Percentiles rank a stretch among this genome's conserved stretches.
These are phyloP conservation scores for Ophiostoma montium DNA, from an alignment of 2,329 filamentous ascomycete genomes.

Conservation along the genomic window DNA sequence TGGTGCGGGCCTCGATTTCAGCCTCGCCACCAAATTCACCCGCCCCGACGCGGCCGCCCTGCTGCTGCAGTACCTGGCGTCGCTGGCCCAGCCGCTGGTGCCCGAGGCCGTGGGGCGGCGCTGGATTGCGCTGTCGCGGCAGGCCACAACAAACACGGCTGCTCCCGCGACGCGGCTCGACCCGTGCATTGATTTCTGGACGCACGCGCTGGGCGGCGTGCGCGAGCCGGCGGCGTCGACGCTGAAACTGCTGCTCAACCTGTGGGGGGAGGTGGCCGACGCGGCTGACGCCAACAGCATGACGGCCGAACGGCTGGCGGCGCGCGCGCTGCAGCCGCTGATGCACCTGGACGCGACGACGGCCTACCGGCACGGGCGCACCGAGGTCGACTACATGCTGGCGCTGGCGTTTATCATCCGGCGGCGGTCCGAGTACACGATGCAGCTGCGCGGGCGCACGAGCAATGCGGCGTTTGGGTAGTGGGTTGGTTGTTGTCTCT, in stretches of 20 bases:
- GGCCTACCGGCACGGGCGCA: constrained; percentile 11
- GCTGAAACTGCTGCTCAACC: constrained; percentile 29
- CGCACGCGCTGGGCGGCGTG: constrained; percentile 28
- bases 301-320: constrained; percentile 29
- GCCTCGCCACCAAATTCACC: constrained; percentile 16
- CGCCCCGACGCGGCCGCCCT: constrained; percentile 29
- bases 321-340: constrained; percentile 24
- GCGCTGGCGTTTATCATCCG: constrained; percentile 30
- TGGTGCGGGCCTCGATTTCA: constrained; percentile 24
- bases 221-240: constrained; percentile 23
- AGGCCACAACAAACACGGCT: constrained; percentile 22
- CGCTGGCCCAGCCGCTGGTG: constrained; percentile 26
- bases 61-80: constrained; percentile 25
- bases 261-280: constrained; percentile 29
- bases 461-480: constrained; percentile 17
- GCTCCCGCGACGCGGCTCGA: constrained; percentile 23
- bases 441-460: constrained; percentile 20
- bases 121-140: constrained; percentile 27
- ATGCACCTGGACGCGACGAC: constrained; percentile 20
- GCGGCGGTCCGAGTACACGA: constrained; percentile 26
- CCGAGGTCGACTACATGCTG: constrained; percentile 28
- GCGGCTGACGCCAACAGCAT: constrained; percentile 26
- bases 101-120: constrained; percentile 24
- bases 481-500: no score
- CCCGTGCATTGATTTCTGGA: constrained; percentile 32